Base-by-base conservation (phyloP, 2,329 filamentous ascomycete species). In the Colletotrichum sp. region DNA sequence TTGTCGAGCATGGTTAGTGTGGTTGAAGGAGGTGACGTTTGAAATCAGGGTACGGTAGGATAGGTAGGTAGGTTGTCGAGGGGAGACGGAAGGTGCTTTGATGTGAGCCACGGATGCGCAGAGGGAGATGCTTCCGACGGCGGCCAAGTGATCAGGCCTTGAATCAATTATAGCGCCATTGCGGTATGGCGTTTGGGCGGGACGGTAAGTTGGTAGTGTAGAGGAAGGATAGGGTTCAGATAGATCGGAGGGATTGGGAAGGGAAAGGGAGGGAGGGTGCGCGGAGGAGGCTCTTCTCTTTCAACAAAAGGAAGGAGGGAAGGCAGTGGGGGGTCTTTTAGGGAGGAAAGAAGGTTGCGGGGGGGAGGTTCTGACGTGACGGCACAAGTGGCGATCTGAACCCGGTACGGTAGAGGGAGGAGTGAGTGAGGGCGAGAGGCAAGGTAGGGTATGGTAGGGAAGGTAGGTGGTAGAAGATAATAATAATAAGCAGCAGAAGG, bases 1-100 rank as follows among this genome's bases (percentile, higher is more conserved):
- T 81, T 81, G 74, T 83, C 83, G 79, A 81, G 81, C 82, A 84
- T 83, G 68, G 57, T 79, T 79, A 67, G 77, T 79, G 75, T 75
- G 57, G 71, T 62, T 64, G 69, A 66, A 55, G 21, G 64, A 34
- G 13, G 64, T 49, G 68, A 57, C n/a, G 32, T 30, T 36, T 59
- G 62, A 34, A 36, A 64, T 62, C 65, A 66, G 44, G 67, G 60
- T 34, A 36, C 13, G 13, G 34, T 34, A 57, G 64, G 32, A 39
- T 62, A 57, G 71, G 18, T 6, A n/a, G 44, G 18, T 55, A 44
- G 67, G n/a, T 52, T 52, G 44, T 69, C 49, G 62, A 69, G 24
- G 28, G 63, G 57, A 8, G 39, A 60, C 24, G 28, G 28, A 28
- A 15, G 28, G 66, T 63, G 24, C 32, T 64, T 71, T 65, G 62